Conservation (phyloP, 2,329 filamentous ascomycete species). For the Pyricularia sp. region DNA sequence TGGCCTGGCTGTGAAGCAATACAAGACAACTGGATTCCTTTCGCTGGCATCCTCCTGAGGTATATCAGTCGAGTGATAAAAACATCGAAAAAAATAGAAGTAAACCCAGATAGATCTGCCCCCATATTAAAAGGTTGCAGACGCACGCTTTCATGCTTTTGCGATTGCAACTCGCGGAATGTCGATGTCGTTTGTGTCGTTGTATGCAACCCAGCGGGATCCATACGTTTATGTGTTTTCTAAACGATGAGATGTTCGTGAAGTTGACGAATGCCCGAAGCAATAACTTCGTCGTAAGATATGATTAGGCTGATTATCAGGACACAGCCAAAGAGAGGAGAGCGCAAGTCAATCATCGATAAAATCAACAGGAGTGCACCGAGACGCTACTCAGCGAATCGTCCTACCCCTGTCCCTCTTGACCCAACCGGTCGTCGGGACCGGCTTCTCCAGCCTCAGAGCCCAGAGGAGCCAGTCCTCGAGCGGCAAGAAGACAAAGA, state of each 20-base stretch:
- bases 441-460: constrained; percentile 54
- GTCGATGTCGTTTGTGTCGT: neutral
- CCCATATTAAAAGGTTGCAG: neutral
- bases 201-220: neutral
- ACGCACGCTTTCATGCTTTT: neutral
- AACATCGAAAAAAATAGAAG: neutral
- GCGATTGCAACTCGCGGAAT: neutral
- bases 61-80: neutral
- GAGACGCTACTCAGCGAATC: neutral
- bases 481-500: constrained; percentile 51
- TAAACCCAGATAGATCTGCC: neutral
- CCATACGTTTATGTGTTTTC: neutral
- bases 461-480: constrained; percentile 58
- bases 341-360: neutral
- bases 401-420: constrained; percentile 1
- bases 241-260: neutral
- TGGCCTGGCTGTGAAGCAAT: neutral
- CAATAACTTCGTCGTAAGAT: neutral
- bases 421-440: constrained; percentile 32
- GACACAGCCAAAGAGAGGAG: neutral
- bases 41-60: neutral
- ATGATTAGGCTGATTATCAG: neutral
- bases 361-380: neutral
- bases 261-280: neutral
- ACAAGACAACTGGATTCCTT: neutral